Base-by-base conservation (phyloP, 805 yeast genomes). In the Maudiozyma barnettii region DNA sequence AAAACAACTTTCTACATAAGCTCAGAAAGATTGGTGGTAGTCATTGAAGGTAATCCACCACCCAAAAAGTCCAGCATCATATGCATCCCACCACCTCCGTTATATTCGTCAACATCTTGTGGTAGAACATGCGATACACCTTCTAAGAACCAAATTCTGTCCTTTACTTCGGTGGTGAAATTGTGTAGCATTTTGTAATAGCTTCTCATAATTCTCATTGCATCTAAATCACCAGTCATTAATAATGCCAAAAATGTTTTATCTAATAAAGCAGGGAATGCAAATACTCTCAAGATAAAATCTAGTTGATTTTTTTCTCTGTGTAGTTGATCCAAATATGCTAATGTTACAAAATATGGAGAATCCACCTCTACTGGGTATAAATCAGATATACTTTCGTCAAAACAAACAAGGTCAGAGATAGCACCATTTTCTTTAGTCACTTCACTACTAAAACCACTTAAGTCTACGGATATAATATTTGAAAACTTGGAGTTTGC, bases 211-310 rank as follows among this genome's bases (percentile, higher is more conserved):
- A 91, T 87, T 55, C 95, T 72, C 88, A 87, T 87, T 2, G 97
- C 95, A 44, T 82, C 77, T 31, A 82, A 66, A 65, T 91, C 97
- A 42, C 96, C 95, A 10, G 82, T 77, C 79, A 86, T 84, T 40
- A 91, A 72, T 39, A 88, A 64, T 1, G 85, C 81, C 33, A 90
- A 70, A 54, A 91, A 84, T 19, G 79, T 76, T 61, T 82, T 84
- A 61, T 91, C 97, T 54, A 91, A 70, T 44, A 91, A 66, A 0
- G 97, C 98, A 7, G 97, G 96, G 65, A 90, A 89, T 4, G 96
- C 89, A 70, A 91, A 89, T 14, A 90, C 83, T 43, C 96, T 69
- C 31, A 91, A 66, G 23, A 90, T 86, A 60, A 88, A 90, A 62
- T 89, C 96, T 0, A 89, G 78, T 64, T 87, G 84, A 63, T 82